A percentile compares a stretch with the other conserved stretches of the same genome.
Evolutionary conservation across 768 basidiomycete genomes (phyloP).

Genomic region (Russula sp.): DNA sequence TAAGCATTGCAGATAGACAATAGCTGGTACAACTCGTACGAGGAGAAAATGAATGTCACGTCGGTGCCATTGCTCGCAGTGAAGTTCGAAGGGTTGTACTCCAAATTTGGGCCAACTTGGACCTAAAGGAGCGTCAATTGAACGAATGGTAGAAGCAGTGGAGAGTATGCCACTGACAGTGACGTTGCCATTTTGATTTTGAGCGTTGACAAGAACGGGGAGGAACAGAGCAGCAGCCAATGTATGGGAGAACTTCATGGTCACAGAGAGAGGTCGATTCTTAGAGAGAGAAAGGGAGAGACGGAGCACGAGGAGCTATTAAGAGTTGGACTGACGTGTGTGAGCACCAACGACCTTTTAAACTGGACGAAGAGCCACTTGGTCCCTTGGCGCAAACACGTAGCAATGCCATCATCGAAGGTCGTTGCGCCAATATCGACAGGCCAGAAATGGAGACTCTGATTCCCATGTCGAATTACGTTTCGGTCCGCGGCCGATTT

Average conservation of each 20-base stretch:
- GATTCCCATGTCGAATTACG: neutral
- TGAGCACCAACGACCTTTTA: conserved; percentile 1
- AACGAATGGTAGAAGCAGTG: neutral
- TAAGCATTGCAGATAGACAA: conserved; percentile 2
- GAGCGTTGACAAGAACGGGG: conserved; percentile 40
- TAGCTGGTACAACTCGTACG: conserved; percentile 33
- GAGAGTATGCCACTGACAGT: neutral
- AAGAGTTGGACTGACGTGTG: neutral
- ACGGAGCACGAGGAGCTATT: neutral
- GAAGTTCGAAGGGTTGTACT: conserved; percentile 47
- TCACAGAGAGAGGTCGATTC: neutral
- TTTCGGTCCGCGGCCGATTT: neutral
- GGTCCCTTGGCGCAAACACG: neutral
- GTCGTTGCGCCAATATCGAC: neutral
- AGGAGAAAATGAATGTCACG: conserved; percentile 54
- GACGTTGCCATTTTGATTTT: conserved; percentile 44
- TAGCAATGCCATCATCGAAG: neutral
- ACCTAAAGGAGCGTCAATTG: conserved; percentile 37
- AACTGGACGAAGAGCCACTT: neutral
- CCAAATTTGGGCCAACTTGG: conserved; percentile 44
- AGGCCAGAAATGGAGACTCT: neutral
- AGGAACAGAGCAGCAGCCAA: conserved; percentile 35
- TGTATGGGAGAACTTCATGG: conserved; percentile 38
- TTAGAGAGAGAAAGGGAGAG: neutral
- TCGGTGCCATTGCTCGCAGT: conserved; percentile 48